Evolutionary conservation across 345 rosid genomes (phyloP).

Genomic region (Theobroma cacao): DNA sequence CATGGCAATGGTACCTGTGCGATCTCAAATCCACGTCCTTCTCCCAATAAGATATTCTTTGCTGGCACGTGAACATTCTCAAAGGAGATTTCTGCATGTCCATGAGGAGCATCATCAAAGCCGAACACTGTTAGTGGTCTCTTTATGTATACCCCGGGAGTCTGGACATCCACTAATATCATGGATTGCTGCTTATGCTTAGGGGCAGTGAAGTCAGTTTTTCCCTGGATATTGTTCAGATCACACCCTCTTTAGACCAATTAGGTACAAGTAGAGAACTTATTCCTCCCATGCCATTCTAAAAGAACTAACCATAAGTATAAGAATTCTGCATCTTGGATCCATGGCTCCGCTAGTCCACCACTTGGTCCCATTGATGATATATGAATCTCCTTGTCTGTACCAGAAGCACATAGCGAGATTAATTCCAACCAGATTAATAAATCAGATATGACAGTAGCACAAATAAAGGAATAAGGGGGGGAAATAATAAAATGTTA

Average conservation of each 20-base stretch:
- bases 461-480: background rate
- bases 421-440: constrained; percentile 7
- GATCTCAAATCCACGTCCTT: constrained; percentile 98
- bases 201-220: constrained; percentile 76
- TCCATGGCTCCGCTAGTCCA: constrained; percentile 99
- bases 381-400: constrained; percentile 79
- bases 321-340: constrained; percentile 92
- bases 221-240: constrained; percentile 56
- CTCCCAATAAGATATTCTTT: constrained; percentile 83
- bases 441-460: background rate
- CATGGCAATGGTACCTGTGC: constrained; percentile 67
- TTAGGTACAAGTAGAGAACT: constrained; percentile 9
- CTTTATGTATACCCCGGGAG: constrained; percentile 72
- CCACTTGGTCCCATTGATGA: constrained; percentile 94
- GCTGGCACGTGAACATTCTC: constrained; percentile 78
- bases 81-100: constrained; percentile 88
- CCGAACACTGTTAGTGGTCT: constrained; percentile 90
- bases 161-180: constrained; percentile 79
- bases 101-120: constrained; percentile 98
- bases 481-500: constrained; percentile 6
- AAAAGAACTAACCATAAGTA: constrained; percentile 81
- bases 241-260: background rate
- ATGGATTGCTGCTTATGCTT: constrained; percentile 95
- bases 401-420: constrained; percentile 17
- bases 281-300: background rate